Percentiles rank a stretch among this genome's conserved stretches.
Evolutionary conservation across 176 grass and related monocot genomes (phyloP).

Genomic region (Ensete ventricosum): DNA sequence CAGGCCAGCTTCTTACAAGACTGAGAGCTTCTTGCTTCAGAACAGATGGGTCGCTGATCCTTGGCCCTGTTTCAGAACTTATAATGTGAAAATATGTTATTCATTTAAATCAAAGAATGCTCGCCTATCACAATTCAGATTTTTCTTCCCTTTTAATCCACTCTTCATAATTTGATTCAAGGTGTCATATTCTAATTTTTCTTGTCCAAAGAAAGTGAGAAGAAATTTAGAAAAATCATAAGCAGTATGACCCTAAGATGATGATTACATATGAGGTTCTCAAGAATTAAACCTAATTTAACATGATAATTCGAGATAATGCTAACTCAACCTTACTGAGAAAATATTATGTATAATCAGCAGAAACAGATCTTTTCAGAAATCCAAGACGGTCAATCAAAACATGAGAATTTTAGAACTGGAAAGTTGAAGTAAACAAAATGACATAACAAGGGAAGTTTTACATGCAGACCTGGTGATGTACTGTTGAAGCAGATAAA

Average conservation of each 20-base stretch:
- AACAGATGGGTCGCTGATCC: constrained; percentile 32
- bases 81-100: neutral
- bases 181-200: neutral
- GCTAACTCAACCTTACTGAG: neutral
- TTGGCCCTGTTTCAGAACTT: constrained; percentile 33
- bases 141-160: no score
- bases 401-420: neutral
- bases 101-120: neutral
- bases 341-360: neutral
- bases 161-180: no score
- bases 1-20: constrained; percentile 57
- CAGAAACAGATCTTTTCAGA: neutral
- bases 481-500: constrained; percentile 84
- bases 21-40: constrained; percentile 65
- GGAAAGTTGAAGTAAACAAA: neutral
- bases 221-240: neutral
- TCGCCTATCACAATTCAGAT: no score
- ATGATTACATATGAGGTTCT: neutral
- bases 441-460: neutral
- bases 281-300: neutral
- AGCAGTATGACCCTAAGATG: neutral
- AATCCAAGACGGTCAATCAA: neutral
- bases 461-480: constrained; percentile 37
- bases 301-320: neutral
- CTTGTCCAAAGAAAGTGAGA: neutral